Conservation (phyloP, 2,329 filamentous ascomycete species). For the Daldinia sp. region DNA sequence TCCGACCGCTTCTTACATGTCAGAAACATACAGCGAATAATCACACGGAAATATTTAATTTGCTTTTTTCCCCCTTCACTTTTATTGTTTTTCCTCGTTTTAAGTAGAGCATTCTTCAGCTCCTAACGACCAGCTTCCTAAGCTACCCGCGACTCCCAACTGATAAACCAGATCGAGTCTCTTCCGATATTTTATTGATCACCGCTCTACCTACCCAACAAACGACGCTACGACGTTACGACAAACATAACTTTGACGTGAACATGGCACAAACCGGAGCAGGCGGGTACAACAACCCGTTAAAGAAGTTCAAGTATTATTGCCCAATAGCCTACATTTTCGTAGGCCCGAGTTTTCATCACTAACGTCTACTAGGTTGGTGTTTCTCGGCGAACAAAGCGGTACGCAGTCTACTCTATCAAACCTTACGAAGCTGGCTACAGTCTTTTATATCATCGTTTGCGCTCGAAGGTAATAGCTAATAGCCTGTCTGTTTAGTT, state of each 20-base stretch:
- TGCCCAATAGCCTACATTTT: conserved; percentile 25
- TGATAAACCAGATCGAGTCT: conserved; percentile 4
- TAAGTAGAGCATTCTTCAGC: conserved; percentile 2
- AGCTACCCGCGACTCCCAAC: conserved; percentile 17
- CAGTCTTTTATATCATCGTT: background rate
- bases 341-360: conserved; percentile 6
- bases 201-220: background rate
- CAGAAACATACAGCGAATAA: conserved; percentile 19
- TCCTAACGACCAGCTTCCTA: too few species aligned
- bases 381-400: conserved; percentile 98
- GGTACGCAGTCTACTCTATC: conserved; percentile 66
- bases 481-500: conserved; percentile 61
- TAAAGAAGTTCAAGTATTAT: conserved; percentile 99
- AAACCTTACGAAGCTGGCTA: background rate
- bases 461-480: conserved; percentile 11
- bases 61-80: background rate
- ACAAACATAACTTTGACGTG: conserved; percentile 38
- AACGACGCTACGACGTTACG: background rate
- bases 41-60: conserved; percentile 21
- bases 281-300: conserved; percentile 94
- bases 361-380: conserved; percentile 68
- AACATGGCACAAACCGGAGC: conserved; percentile 79
- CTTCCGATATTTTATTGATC: conserved; percentile 9
- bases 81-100: conserved; percentile 6
- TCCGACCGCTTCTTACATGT: background rate